A percentile compares a stretch with the other conserved stretches of the same genome.
Conservation (phyloP, 2,329 filamentous ascomycete genomes). For the Penicillium sp. region DNA sequence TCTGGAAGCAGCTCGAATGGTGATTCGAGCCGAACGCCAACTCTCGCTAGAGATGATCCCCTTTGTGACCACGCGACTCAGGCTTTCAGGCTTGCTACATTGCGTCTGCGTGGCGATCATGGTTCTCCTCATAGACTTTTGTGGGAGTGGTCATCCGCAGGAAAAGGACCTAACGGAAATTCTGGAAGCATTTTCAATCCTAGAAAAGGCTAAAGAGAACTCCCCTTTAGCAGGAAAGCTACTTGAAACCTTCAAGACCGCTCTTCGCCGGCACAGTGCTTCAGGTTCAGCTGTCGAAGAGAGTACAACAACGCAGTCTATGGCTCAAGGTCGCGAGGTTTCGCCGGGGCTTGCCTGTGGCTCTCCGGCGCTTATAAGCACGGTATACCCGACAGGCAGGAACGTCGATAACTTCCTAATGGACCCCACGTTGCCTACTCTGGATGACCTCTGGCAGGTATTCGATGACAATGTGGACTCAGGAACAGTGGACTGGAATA, state of each 20-base stretch:
- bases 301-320: neutral
- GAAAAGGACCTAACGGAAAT: conserved; percentile 32
- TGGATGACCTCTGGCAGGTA: conserved; percentile 22
- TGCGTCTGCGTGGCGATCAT: conserved; percentile 40
- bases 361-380: neutral
- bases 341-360: neutral
- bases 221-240: conserved; percentile 29
- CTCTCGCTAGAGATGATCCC: conserved; percentile 18
- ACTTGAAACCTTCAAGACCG: conserved; percentile 31
- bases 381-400: neutral
- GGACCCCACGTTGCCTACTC: conserved; percentile 11
- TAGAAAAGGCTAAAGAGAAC: conserved; percentile 33
- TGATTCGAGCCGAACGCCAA: conserved; percentile 28
- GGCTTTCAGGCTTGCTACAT: conserved; percentile 29
- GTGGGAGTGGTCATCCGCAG: conserved; percentile 26
- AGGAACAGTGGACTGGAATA: conserved; percentile 18
- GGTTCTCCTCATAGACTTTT: conserved; percentile 41
- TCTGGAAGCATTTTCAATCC: conserved; percentile 30
- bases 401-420: neutral
- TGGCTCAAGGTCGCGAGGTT: neutral
- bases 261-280: conserved; percentile 25
- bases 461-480: conserved; percentile 19
- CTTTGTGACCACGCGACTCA: conserved; percentile 25
- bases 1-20: conserved; percentile 32
- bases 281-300: neutral